phyloP scores from a whole-genome alignment of 2,329 filamentous ascomycete genomes.

The Tolypocladium album region DNA sequence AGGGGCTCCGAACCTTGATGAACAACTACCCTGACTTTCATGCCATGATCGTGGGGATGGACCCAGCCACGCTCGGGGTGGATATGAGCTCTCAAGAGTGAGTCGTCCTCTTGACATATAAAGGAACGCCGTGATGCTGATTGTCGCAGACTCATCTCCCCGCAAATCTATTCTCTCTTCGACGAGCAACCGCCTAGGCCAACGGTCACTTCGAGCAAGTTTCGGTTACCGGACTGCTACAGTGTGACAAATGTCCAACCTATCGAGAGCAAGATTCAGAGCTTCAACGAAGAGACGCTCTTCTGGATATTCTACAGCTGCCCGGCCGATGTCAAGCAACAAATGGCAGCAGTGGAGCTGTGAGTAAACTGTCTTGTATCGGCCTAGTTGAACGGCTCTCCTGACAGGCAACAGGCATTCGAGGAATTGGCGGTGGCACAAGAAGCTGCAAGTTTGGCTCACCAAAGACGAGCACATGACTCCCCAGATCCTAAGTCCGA shows the following conservation, averaged over 20 bases:
- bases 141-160: conserved; percentile 37
- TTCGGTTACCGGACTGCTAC: conserved; percentile 54
- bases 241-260: conserved; percentile 55
- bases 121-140: conserved; percentile 6
- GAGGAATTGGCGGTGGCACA: conserved; percentile 60
- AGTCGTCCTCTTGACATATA: conserved; percentile 14
- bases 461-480: conserved; percentile 59
- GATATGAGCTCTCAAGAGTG: conserved; percentile 49
- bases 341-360: conserved; percentile 53
- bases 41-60: conserved; percentile 48
- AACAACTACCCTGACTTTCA: conserved; percentile 54
- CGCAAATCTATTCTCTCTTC: conserved; percentile 50
- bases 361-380: conserved; percentile 21
- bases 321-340: conserved; percentile 51
- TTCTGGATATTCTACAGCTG: conserved; percentile 63
- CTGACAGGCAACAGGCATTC: conserved; percentile 34
- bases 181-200: conserved; percentile 49
- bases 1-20: conserved; percentile 52
- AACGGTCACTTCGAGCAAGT: conserved; percentile 37
- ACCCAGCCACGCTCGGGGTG: conserved; percentile 44
- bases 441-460: conserved; percentile 54
- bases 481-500: conserved; percentile 46
- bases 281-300: conserved; percentile 58
- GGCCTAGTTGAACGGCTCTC: background rate
- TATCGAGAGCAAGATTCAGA: conserved; percentile 53